Evolutionary conservation across 148 eudicot species (phyloP).

Genomic region (Oxyria digyna): DNA sequence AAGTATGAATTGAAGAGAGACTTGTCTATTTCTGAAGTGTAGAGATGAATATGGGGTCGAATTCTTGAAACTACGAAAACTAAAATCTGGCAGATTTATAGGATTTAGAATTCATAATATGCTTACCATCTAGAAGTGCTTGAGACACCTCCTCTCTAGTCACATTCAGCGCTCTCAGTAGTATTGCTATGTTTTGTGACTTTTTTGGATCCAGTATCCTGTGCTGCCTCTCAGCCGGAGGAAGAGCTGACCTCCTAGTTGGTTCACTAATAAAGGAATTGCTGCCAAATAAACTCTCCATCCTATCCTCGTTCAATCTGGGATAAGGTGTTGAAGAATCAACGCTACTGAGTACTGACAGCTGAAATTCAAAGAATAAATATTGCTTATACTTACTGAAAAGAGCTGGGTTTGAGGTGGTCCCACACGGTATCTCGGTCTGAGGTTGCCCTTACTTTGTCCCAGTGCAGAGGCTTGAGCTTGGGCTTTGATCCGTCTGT

Average conservation of each 20-base stretch:
- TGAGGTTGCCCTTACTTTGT: constrained; percentile 18
- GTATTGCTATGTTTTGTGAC: constrained; percentile 60
- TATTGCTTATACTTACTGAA: constrained; percentile 14
- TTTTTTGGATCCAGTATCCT: constrained; percentile 62
- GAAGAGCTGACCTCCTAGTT: constrained; percentile 29
- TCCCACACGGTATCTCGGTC: constrained; percentile 25
- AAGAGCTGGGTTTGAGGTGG: constrained; percentile 21
- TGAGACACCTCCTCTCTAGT: constrained; percentile 52
- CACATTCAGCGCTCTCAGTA: constrained; percentile 57
- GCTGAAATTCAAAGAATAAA: neutral
- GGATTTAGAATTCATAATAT: neutral
- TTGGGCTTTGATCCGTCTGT: constrained; percentile 11
- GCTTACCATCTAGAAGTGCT: constrained; percentile 52
- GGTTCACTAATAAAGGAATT: constrained; percentile 31
- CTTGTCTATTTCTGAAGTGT: neutral
- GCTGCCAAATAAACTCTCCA: constrained; percentile 49
- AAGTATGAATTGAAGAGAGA: neutral
- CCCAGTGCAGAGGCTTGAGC: constrained; percentile 25
- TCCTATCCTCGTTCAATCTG: constrained; percentile 65
- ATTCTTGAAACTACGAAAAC: neutral
- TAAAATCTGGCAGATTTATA: too few species aligned
- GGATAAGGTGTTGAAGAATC: neutral
- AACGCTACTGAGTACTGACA: neutral
- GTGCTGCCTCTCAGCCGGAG: constrained; percentile 35
- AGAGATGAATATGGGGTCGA: neutral